Conservation (phyloP, 331 rosid species). For the Quercus phellos region DNA sequence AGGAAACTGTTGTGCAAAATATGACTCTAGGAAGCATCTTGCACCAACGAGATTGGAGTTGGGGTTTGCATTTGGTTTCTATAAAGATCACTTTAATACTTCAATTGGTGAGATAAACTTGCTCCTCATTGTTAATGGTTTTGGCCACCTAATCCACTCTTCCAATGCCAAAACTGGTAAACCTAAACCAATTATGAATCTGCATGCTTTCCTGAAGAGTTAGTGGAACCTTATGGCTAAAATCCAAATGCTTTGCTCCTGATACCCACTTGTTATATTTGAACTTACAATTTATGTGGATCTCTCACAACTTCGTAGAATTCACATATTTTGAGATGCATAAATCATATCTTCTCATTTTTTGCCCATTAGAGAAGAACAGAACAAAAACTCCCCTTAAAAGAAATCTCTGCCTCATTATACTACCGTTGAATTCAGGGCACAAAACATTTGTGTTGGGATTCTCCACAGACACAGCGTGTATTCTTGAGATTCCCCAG, state of each 20-base stretch:
- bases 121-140: conserved; percentile 3
- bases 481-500: too few relatives aligned
- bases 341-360: too few relatives aligned
- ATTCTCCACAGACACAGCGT: too few relatives aligned
- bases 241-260: neutral
- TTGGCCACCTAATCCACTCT: conserved; percentile 53
- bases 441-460: too few relatives aligned
- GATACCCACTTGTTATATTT: too few relatives aligned
- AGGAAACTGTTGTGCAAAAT: conserved; percentile 46
- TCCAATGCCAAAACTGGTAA: conserved; percentile 6
- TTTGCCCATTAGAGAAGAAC: too few relatives aligned
- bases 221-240: neutral
- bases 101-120: conserved; percentile 4
- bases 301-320: too few relatives aligned
- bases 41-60: neutral
- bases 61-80: conserved; percentile 1
- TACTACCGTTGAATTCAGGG: too few relatives aligned
- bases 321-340: too few relatives aligned
- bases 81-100: neutral
- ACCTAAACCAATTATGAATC: conserved; percentile 26
- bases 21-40: conserved; percentile 44
- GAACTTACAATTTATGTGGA: too few relatives aligned
- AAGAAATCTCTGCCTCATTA: too few relatives aligned
- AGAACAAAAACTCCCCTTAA: too few relatives aligned
- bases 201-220: neutral